phyloP scores from a whole-genome alignment of 176 grass and related monocot genomes.

The Thalia dealbata region DNA sequence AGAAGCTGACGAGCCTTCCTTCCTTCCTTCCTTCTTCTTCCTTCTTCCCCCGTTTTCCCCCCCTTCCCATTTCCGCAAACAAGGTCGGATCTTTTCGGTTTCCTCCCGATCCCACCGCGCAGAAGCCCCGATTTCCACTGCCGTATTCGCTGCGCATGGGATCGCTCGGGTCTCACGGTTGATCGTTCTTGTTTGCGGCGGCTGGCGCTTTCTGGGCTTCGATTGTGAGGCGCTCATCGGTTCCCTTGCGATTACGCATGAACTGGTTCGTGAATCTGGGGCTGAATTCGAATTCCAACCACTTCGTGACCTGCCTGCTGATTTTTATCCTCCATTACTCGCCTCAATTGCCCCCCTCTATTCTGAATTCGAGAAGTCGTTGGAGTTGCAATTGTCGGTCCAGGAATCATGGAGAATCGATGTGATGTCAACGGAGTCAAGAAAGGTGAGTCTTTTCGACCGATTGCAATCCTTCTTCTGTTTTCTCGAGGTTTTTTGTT shows the following conservation, averaged over 20 bases:
- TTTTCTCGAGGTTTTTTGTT: background rate
- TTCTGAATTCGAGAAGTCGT: conserved; percentile 42
- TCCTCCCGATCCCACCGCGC: background rate
- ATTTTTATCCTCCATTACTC: conserved; percentile 97
- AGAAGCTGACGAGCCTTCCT: no score
- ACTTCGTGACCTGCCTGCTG: conserved; percentile 90
- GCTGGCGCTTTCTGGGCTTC: background rate
- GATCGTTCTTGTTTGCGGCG: background rate
- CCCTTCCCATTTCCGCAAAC: background rate
- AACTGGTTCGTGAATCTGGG: conserved; percentile 98
- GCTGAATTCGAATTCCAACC: conserved; percentile 89
- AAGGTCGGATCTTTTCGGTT: background rate
- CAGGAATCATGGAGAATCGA: conserved; percentile 62
- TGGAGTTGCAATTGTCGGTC: conserved; percentile 21
- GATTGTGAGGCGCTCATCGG: conserved; percentile 6
- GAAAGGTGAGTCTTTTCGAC: conserved; percentile 5
- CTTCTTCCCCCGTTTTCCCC: background rate
- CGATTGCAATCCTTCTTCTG: background rate
- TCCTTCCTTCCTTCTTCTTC: background rate
- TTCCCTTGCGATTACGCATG: conserved; percentile 42
- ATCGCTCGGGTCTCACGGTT: conserved; percentile 7
- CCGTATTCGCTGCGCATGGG: conserved; percentile 13
- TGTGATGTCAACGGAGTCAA: conserved; percentile 23
- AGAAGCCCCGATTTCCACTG: background rate
- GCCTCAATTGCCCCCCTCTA: conserved; percentile 46